A percentile compares a stretch with the other conserved stretches of the same genome.
Conservation (phyloP, 2,329 filamentous ascomycete genomes). For the Trichophyton equinum region DNA sequence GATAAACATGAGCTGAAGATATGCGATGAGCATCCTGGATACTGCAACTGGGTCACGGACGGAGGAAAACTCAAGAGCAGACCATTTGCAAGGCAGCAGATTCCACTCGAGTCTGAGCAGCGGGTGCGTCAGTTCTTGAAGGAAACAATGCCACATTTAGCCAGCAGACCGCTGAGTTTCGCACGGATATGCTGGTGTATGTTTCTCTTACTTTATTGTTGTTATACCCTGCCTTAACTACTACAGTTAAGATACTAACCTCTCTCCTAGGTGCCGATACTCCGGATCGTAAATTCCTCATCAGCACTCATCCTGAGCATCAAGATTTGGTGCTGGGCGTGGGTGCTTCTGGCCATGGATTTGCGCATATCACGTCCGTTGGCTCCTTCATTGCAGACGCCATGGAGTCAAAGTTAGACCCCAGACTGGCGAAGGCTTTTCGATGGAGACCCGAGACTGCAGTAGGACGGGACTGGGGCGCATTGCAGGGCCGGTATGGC, state of each 20-base stretch:
- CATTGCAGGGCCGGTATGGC: not conserved
- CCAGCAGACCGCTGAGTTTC: conserved; percentile 10
- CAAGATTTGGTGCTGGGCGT: conserved; percentile 36
- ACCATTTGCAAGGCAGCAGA: conserved; percentile 24
- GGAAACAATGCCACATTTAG: conserved; percentile 39
- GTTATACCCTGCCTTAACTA: not conserved
- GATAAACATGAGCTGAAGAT: conserved; percentile 29
- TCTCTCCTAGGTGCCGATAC: conserved; percentile 43
- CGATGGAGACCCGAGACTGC: conserved; percentile 35
- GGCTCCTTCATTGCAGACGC: conserved; percentile 40
- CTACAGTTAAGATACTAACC: conserved; percentile 20
- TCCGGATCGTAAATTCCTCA: conserved; percentile 41
- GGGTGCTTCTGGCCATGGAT: conserved; percentile 42
- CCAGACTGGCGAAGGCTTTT: conserved; percentile 32
- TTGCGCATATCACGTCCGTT: conserved; percentile 41
- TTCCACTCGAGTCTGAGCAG: conserved; percentile 36
- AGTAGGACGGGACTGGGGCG: not conserved
- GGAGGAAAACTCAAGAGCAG: not conserved
- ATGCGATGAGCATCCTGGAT: conserved; percentile 45
- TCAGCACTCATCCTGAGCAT: conserved; percentile 37
- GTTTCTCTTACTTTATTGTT: not conserved
- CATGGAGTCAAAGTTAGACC: conserved; percentile 35
- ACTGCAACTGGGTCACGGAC: conserved; percentile 35
- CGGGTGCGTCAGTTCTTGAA: conserved; percentile 36
- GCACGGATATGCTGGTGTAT: not conserved